phyloP scores from a whole-genome alignment of 495 filamentous ascomycete species.

The Hypoxylon crocopeplum region DNA sequence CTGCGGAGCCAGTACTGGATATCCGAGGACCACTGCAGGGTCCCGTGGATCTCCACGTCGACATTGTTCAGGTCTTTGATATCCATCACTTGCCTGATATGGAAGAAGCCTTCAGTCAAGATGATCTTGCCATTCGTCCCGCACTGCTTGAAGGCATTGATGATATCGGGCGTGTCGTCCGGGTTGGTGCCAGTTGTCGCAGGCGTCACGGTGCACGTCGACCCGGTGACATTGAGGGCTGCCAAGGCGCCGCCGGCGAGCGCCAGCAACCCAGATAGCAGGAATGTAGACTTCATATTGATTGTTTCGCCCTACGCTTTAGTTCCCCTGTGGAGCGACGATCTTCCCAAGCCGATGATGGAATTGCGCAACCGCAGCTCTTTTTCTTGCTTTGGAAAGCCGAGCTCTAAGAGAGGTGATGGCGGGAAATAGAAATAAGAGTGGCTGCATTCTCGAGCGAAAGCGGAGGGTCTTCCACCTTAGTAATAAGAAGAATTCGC shows the following conservation, averaged over 20 bases:
- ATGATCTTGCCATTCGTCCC: conserved; percentile 45
- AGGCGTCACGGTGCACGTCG: conserved; percentile 49
- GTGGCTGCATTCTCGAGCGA: too few relatives aligned
- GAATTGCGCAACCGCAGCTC: conserved; percentile 8
- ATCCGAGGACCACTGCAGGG: conserved; percentile 46
- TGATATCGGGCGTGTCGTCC: conserved; percentile 53
- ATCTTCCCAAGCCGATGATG: conserved; percentile 3
- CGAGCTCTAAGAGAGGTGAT: neutral
- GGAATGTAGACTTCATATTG: conserved; percentile 24
- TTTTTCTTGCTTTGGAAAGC: conserved; percentile 2
- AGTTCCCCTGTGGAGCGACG: neutral
- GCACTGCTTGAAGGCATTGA: conserved; percentile 51
- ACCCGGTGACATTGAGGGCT: conserved; percentile 43
- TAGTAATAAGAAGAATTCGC: conserved; percentile 1
- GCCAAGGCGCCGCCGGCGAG: conserved; percentile 24
- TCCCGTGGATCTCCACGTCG: conserved; percentile 51
- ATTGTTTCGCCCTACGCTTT: neutral
- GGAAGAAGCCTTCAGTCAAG: conserved; percentile 47
- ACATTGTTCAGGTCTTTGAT: conserved; percentile 47
- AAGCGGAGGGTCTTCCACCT: conserved; percentile 4
- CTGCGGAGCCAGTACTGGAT: conserved; percentile 49
- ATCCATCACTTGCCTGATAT: conserved; percentile 55
- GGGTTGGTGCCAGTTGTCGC: conserved; percentile 26
- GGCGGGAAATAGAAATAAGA: too few relatives aligned
- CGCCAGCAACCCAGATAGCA: conserved; percentile 21